Evolutionary conservation across 108 stramenopile species (phyloP).

Genomic region (Nitzschia putrida): DNA sequence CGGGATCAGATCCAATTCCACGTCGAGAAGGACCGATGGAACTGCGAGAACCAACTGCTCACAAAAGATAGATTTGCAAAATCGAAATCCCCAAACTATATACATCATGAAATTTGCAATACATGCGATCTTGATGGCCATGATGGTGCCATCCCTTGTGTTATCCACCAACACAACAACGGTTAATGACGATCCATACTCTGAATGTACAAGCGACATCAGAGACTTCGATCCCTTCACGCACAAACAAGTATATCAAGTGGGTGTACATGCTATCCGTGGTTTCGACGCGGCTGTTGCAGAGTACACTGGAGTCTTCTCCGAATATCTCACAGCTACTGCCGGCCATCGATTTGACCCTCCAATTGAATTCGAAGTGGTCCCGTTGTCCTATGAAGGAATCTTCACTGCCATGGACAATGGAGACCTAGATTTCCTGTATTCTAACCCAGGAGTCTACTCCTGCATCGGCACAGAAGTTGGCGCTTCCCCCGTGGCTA

Average conservation of each 20-base stretch:
- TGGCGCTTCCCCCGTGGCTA: conserved; percentile 27
- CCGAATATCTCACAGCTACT: conserved; percentile 37
- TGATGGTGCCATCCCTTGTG: no score
- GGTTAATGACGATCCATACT: no score
- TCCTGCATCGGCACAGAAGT: conserved; percentile 36
- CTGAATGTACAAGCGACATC: no score
- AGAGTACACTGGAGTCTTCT: conserved; percentile 26
- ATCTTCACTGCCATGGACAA: neutral
- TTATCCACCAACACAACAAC: no score
- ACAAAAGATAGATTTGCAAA: no score
- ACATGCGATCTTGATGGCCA: no score
- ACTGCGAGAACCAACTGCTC: no score
- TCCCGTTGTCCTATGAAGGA: neutral
- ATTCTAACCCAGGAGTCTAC: conserved; percentile 34
- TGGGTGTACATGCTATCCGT: conserved; percentile 38
- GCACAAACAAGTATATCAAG: conserved; percentile 16
- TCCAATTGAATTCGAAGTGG: conserved; percentile 30
- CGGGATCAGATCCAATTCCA: no score
- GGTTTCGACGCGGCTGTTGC: conserved; percentile 29
- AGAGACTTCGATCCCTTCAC: conserved; percentile 11
- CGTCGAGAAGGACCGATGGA: no score
- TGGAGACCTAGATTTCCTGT: conserved; percentile 31
- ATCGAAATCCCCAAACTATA: no score
- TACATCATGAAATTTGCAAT: no score
- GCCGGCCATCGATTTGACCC: conserved; percentile 37